Conservation (phyloP, 371 early-diverging fungal species). For the Entomophthora muscae region DNA sequence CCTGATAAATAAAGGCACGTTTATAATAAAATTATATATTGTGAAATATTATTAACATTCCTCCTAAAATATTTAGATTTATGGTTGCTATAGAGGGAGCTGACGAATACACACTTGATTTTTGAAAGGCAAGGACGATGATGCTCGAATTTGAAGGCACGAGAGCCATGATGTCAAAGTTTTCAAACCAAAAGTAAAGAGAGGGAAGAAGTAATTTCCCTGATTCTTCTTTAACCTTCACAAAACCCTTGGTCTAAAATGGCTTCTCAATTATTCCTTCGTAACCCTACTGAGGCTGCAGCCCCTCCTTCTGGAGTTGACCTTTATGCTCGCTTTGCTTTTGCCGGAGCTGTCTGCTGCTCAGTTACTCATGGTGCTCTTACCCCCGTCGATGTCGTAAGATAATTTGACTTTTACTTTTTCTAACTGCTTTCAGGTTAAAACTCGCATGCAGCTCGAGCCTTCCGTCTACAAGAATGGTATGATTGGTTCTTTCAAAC, state of each 20-base stretch:
- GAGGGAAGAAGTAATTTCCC: no score
- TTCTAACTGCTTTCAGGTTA: conserved; percentile 16
- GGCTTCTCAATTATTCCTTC: conserved; percentile 20
- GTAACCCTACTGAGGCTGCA: conserved; percentile 24
- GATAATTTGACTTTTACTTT: conserved; percentile 1
- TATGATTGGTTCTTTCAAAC: conserved; percentile 58
- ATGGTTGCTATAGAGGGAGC: no score
- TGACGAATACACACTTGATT: no score
- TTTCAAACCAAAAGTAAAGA: no score
- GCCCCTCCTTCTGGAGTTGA: conserved; percentile 35
- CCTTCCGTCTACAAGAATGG: conserved; percentile 46
- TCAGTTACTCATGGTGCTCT: conserved; percentile 56
- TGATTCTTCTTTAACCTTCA: conserved; percentile 4
- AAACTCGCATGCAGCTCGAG: conserved; percentile 46
- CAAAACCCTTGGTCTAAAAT: conserved; percentile 11
- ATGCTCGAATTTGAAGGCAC: no score
- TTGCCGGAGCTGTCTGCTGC: conserved; percentile 57
- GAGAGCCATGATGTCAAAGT: no score
- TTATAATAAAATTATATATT: no score
- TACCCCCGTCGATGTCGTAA: conserved; percentile 10
- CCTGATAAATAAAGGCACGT: no score
- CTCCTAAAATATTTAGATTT: no score
- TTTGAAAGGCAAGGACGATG: no score
- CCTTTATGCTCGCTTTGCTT: conserved; percentile 52
- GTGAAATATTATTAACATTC: no score